Percentiles rank a stretch among this genome's conserved stretches.
Conservation (phyloP, 2,329 filamentous ascomycete species). For the Xylariaceae sp. region DNA sequence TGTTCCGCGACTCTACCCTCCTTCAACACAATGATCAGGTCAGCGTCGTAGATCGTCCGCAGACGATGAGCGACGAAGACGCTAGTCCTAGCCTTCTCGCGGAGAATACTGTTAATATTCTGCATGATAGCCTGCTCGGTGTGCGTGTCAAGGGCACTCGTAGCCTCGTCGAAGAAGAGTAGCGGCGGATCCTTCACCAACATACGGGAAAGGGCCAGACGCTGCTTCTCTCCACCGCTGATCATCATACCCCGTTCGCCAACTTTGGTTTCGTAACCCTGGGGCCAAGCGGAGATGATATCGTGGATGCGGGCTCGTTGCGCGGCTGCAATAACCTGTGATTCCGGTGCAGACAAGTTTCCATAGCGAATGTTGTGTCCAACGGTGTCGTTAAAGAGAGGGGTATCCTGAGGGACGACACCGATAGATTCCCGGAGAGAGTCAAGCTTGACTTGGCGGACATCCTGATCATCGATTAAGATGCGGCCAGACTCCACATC, state of each 20-base stretch:
- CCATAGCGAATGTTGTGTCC: conserved; percentile 95
- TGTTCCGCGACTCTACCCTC: conserved; percentile 81
- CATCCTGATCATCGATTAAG: conserved; percentile 86
- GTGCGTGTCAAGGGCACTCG: conserved; percentile 85
- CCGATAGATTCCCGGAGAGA: conserved; percentile 82
- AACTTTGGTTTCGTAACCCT: conserved; percentile 87
- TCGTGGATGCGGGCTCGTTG: conserved; percentile 80
- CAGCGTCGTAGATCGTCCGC: conserved; percentile 87
- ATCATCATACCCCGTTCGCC: conserved; percentile 97
- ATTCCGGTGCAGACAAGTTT: conserved; percentile 66
- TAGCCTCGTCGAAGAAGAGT: conserved; percentile 93
- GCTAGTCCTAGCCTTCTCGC: conserved; percentile 82
- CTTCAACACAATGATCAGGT: conserved; percentile 86
- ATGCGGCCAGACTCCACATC: conserved; percentile 82
- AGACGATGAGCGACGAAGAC: conserved; percentile 92
- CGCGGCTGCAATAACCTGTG: conserved; percentile 71
- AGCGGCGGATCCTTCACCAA: conserved; percentile 85
- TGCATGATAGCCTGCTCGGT: conserved; percentile 85
- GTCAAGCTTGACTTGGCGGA: conserved; percentile 75
- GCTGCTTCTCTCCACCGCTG: conserved; percentile 88
- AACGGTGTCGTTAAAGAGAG: conserved; percentile 94
- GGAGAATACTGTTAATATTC: conserved; percentile 89
- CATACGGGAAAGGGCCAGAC: conserved; percentile 75
- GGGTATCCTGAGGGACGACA: conserved; percentile 94
- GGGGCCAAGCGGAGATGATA: conserved; percentile 70